phyloP scores from a whole-genome alignment of 352 stramenopile species.

The Phytophthora brassicae region DNA sequence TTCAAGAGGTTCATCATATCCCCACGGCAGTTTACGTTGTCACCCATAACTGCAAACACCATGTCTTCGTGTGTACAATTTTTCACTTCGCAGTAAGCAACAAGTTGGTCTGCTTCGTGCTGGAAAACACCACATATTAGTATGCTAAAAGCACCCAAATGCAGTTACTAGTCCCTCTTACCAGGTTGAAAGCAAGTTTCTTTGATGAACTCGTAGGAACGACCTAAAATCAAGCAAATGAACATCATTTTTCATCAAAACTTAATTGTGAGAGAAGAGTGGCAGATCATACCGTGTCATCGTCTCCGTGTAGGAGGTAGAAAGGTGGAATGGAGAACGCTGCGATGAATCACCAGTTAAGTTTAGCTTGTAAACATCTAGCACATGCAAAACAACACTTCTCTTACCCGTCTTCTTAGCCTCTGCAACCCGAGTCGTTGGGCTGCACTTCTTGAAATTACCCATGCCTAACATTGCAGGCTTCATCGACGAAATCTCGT shows the following conservation, averaged over 20 bases:
- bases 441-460: conserved; percentile 60
- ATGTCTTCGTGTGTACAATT: conserved; percentile 67
- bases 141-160: too few relatives aligned
- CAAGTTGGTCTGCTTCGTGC: conserved; percentile 43
- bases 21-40: conserved; percentile 45
- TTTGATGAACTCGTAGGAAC: conserved; percentile 61
- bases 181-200: conserved; percentile 51
- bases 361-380: neutral
- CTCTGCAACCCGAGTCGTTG: conserved; percentile 40
- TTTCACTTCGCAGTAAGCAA: conserved; percentile 44
- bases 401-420: conserved; percentile 22
- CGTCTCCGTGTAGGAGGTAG: conserved; percentile 56
- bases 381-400: neutral
- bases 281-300: conserved; percentile 38
- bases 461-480: conserved; percentile 63
- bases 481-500: conserved; percentile 80
- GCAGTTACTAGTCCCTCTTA: conserved; percentile 14
- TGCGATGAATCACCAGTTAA: conserved; percentile 12
- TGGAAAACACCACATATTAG: conserved; percentile 25
- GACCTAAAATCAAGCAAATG: conserved; percentile 29
- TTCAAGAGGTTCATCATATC: conserved; percentile 45
- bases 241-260: neutral
- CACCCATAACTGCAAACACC: conserved; percentile 71
- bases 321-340: conserved; percentile 48
- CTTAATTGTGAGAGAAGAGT: neutral